These are phyloP conservation scores for Naematelia encephala DNA, from an alignment of 768 basidiomycete genomes.

Conservation along the genomic window DNA sequence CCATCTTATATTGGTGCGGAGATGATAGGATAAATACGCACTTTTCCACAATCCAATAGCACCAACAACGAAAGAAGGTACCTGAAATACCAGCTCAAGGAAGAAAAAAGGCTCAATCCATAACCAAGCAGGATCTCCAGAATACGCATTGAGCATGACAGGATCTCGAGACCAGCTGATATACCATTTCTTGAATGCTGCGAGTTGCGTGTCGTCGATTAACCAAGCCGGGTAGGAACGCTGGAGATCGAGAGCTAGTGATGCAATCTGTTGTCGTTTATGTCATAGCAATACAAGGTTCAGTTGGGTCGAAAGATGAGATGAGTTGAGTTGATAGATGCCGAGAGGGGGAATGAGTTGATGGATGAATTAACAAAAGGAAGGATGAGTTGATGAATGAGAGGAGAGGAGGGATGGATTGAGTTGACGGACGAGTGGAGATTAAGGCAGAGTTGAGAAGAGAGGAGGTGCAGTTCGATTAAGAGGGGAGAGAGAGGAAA, in stretches of 20 bases:
- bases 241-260: slow-evolving; percentile 70
- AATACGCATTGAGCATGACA: slow-evolving; percentile 56
- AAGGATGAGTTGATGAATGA: no score
- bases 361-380: no score
- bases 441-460: no score
- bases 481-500: no score
- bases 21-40: slow-evolving; percentile 38
- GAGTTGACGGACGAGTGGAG: no score
- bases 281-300: neutral
- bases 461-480: no score
- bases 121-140: slow-evolving; percentile 24
- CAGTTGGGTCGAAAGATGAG: slow-evolving; percentile 54
- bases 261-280: slow-evolving; percentile 23
- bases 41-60: slow-evolving; percentile 45
- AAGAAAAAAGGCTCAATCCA: slow-evolving; percentile 58
- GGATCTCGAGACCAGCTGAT: slow-evolving; percentile 65
- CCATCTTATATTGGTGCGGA: neutral
- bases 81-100: slow-evolving; percentile 55
- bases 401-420: no score
- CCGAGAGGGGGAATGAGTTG: no score
- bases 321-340: neutral
- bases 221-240: slow-evolving; percentile 55
- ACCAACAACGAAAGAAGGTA: slow-evolving; percentile 74
- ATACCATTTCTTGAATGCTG: slow-evolving; percentile 57
- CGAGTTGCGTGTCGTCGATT: slow-evolving; percentile 56